Evolutionary conservation across 2,329 filamentous ascomycete genomes (phyloP).

Genomic region (Microdochium nivale): DNA sequence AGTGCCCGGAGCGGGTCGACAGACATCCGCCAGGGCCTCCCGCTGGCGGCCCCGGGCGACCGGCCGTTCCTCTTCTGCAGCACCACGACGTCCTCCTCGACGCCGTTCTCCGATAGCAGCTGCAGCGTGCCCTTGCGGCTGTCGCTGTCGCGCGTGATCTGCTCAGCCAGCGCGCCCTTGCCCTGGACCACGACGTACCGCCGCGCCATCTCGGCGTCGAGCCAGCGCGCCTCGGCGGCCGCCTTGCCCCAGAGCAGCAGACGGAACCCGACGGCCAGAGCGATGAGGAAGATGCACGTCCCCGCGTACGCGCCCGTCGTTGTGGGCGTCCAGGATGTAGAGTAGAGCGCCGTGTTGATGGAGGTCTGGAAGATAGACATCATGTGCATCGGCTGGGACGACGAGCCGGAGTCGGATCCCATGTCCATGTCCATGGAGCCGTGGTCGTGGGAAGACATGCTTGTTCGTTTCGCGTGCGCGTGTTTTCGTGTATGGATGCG

Average conservation of each 20-base stretch:
- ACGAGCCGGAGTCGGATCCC: not conserved
- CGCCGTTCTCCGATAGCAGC: conserved; percentile 56
- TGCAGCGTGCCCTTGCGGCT: conserved; percentile 57
- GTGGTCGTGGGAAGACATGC: not conserved
- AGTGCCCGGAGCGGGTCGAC: conserved; percentile 68
- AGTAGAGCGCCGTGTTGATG: conserved; percentile 56
- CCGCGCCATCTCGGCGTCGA: conserved; percentile 62
- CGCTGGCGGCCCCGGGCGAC: conserved; percentile 15
- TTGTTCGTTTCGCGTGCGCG: too few species aligned
- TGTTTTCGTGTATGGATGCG: too few species aligned
- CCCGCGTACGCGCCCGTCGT: conserved; percentile 68
- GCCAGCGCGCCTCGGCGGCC: conserved; percentile 55
- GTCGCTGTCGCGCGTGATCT: conserved; percentile 48
- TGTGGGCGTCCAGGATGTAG: conserved; percentile 63
- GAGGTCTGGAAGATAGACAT: conserved; percentile 43
- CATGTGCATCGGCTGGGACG: not conserved
- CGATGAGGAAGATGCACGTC: conserved; percentile 84
- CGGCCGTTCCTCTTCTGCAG: conserved; percentile 45
- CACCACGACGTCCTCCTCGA: conserved; percentile 73
- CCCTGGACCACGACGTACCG: conserved; percentile 70
- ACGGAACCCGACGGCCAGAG: conserved; percentile 64
- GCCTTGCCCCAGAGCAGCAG: conserved; percentile 52
- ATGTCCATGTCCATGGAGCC: not conserved
- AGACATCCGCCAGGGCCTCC: conserved; percentile 70
- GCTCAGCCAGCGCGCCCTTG: conserved; percentile 48